Percentiles rank a stretch among this genome's conserved stretches.
These are phyloP conservation scores for Pulveroboletus sp. DNA, from an alignment of 768 basidiomycete species.

Conservation along the genomic window DNA sequence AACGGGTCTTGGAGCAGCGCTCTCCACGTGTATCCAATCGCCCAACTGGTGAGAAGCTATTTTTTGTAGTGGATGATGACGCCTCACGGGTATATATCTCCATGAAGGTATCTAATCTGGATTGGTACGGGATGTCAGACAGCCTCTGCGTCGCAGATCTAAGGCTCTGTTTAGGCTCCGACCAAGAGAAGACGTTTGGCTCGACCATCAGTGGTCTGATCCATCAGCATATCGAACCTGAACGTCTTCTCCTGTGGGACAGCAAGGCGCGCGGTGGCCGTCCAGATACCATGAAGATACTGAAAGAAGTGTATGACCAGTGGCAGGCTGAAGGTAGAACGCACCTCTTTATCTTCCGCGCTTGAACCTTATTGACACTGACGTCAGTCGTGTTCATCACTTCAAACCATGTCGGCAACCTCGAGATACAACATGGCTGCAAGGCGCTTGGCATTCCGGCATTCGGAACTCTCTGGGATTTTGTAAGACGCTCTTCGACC, in stretches of 20 bases:
- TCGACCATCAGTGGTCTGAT: slow-evolving; percentile 75
- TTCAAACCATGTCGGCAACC: slow-evolving; percentile 76
- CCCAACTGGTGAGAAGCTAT: slow-evolving; percentile 53
- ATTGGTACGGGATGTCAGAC: slow-evolving; percentile 43
- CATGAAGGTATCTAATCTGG: slow-evolving; percentile 76
- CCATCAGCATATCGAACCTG: slow-evolving; percentile 64
- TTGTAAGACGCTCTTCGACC: slow-evolving; percentile 33
- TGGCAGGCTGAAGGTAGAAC: slow-evolving; percentile 72
- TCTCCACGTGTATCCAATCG: slow-evolving; percentile 76
- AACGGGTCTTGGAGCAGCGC: slow-evolving; percentile 75
- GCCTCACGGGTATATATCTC: slow-evolving; percentile 3
- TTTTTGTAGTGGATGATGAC: not conserved
- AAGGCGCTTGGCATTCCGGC: slow-evolving; percentile 64
- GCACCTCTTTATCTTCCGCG: not conserved
- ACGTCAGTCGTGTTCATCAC: slow-evolving; percentile 71
- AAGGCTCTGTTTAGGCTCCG: slow-evolving; percentile 48
- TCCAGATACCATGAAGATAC: slow-evolving; percentile 72
- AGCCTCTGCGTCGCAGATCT: slow-evolving; percentile 4
- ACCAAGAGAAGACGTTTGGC: slow-evolving; percentile 82
- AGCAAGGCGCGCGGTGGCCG: slow-evolving; percentile 69
- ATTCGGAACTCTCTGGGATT: slow-evolving; percentile 72
- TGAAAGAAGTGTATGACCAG: slow-evolving; percentile 61
- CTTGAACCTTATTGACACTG: not conserved
- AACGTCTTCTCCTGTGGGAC: slow-evolving; percentile 75
- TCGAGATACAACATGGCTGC: slow-evolving; percentile 76